A percentile compares a stretch with the other conserved stretches of the same genome.
phyloP scores from a whole-genome alignment of 768 basidiomycete species.

The Stropharia rugosoannulata region DNA sequence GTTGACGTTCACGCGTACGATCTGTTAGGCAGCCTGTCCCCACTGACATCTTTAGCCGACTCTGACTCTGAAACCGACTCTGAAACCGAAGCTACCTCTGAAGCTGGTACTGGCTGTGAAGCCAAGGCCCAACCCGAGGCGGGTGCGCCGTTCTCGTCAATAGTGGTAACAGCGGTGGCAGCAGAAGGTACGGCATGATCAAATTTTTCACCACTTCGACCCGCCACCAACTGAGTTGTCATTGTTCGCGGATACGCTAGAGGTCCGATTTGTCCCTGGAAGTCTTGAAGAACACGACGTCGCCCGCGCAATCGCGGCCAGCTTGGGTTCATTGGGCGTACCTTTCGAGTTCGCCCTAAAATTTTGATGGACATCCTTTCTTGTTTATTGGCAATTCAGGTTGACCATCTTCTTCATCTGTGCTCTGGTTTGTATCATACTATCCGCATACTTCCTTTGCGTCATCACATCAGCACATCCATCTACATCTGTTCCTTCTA shows the following conservation, averaged over 20 bases:
- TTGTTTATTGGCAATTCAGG: no score
- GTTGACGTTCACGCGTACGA: not conserved
- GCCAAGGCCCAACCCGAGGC: not conserved
- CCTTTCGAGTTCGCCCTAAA: not conserved
- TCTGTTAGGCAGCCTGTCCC: not conserved
- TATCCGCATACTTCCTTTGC: no score
- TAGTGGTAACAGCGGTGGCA: not conserved
- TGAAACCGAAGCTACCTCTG: not conserved
- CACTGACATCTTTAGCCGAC: conserved; percentile 2
- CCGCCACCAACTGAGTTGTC: not conserved
- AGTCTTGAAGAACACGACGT: conserved; percentile 5
- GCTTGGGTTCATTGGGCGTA: not conserved
- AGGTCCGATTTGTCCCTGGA: conserved; percentile 1
- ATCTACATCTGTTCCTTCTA: no score
- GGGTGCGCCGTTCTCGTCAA: no score
- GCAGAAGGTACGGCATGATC: conserved; percentile 4
- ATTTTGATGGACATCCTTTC: no score
- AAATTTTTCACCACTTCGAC: not conserved
- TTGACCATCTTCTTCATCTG: no score
- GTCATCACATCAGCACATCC: no score
- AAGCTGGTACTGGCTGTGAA: not conserved
- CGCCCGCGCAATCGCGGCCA: conserved; percentile 6
- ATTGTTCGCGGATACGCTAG: not conserved
- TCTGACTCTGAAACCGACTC: conserved; percentile 1
- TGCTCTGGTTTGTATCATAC: no score